Conservation (phyloP, 148 eudicot genomes). For the Persicaria maculosa region DNA sequence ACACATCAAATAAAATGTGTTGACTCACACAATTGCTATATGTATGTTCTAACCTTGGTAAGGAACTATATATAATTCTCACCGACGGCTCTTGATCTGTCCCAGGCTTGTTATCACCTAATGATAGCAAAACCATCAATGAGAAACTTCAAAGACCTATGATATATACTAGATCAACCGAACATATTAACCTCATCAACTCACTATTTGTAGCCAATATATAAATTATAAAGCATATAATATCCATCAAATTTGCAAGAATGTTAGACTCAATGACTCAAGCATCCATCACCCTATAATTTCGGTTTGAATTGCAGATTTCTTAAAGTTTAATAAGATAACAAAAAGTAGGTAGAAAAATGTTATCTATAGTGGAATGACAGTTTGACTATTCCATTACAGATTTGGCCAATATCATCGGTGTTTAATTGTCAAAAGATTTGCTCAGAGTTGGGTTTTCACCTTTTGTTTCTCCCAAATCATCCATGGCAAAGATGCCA, state of each 20-base stretch:
- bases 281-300: background rate
- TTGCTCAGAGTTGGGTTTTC: background rate
- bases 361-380: background rate
- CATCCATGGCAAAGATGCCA: conserved; percentile 26
- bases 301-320: background rate
- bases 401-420: background rate
- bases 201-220: background rate
- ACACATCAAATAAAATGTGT: background rate
- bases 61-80: conserved; percentile 26
- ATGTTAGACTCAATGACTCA: background rate
- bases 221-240: background rate
- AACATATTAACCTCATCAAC: background rate
- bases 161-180: background rate
- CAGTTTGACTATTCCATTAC: background rate
- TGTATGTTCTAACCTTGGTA: conserved; percentile 26
- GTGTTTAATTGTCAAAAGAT: background rate
- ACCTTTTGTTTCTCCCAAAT: conserved; percentile 14
- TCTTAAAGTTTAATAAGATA: background rate
- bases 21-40: background rate
- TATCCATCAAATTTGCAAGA: background rate
- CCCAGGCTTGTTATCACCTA: conserved; percentile 21
- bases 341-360: background rate
- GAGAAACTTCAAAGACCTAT: background rate
- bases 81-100: conserved; percentile 24
- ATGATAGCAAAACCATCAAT: background rate